These are phyloP conservation scores for Cenococcum geophilum DNA, from an alignment of 495 filamentous ascomycete genomes.

Conservation along the genomic window DNA sequence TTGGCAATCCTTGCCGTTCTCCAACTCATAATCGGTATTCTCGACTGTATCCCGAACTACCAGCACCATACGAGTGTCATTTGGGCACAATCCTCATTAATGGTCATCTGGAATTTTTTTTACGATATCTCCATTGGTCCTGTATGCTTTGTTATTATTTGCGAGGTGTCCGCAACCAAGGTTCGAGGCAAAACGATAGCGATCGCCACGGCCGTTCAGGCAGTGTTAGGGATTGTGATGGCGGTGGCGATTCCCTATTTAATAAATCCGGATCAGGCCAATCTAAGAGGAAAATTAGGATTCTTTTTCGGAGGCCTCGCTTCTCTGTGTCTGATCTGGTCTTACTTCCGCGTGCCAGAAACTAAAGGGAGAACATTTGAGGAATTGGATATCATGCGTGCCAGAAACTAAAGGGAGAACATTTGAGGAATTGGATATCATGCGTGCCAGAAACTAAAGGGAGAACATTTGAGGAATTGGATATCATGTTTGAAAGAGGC, in stretches of 20 bases:
- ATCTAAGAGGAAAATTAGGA: conserved; percentile 59
- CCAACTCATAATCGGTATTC: conserved; percentile 54
- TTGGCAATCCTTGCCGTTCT: conserved; percentile 44
- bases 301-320: conserved; percentile 61
- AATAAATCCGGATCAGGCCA: conserved; percentile 59
- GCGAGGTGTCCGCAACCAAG: conserved; percentile 52
- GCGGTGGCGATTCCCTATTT: conserved; percentile 57
- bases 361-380: conserved; percentile 43
- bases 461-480: conserved; percentile 50
- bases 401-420: conserved; percentile 44
- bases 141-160: conserved; percentile 56
- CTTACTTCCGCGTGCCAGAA: conserved; percentile 52
- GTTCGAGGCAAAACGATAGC: conserved; percentile 59
- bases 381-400: conserved; percentile 53
- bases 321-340: conserved; percentile 36
- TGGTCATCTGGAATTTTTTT: conserved; percentile 53
- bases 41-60: conserved; percentile 48
- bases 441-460: conserved; percentile 48
- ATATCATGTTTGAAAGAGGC: conserved; percentile 51
- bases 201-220: conserved; percentile 55
- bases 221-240: conserved; percentile 53
- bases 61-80: conserved; percentile 33
- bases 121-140: conserved; percentile 50
- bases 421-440: conserved; percentile 51
- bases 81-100: conserved; percentile 51